phyloP scores from a whole-genome alignment of 768 basidiomycete species.

The Mycena chlorophos region DNA sequence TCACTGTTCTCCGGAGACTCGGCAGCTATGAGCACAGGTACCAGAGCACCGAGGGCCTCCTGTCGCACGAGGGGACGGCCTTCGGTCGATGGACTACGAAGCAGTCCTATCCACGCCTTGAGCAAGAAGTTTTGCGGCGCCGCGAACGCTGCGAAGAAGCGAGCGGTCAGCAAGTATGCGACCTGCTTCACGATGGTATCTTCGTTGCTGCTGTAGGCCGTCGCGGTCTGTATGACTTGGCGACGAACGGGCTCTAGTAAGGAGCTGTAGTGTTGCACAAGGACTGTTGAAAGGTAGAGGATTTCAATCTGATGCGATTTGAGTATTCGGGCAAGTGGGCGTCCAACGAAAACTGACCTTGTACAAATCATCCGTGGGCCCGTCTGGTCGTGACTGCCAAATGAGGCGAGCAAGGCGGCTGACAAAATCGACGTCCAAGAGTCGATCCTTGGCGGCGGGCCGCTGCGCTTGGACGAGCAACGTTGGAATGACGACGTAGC shows the following conservation, averaged over 20 bases:
- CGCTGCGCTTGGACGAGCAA: constrained; percentile 74
- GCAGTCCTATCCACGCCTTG: constrained; percentile 85
- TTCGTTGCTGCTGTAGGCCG: constrained; percentile 83
- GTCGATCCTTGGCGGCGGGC: constrained; percentile 48
- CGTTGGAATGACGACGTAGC: constrained; percentile 84
- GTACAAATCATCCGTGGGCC: constrained; percentile 74
- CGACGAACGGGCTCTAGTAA: constrained; percentile 82
- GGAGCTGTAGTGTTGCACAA: constrained; percentile 83
- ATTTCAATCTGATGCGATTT: constrained; percentile 51
- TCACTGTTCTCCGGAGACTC: constrained; percentile 58
- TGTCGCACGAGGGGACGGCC: constrained; percentile 81
- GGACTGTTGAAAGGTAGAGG: constrained; percentile 81
- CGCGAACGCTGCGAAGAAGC: constrained; percentile 88
- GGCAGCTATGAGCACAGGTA: constrained; percentile 72
- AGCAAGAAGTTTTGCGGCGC: constrained; percentile 90
- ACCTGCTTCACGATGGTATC: constrained; percentile 93
- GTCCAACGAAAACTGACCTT: constrained; percentile 56
- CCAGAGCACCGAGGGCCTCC: constrained; percentile 81
- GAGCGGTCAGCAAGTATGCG: constrained; percentile 85
- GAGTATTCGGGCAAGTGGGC: not conserved
- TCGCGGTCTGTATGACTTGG: constrained; percentile 91
- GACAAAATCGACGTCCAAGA: constrained; percentile 75
- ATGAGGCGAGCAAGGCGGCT: constrained; percentile 67
- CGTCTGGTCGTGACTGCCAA: constrained; percentile 77
- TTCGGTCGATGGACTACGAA: constrained; percentile 70